A percentile compares a stretch with the other conserved stretches of the same genome.
Conservation (phyloP, 108 stramenopile species). For the Pseudonitzschia delicatissima region DNA sequence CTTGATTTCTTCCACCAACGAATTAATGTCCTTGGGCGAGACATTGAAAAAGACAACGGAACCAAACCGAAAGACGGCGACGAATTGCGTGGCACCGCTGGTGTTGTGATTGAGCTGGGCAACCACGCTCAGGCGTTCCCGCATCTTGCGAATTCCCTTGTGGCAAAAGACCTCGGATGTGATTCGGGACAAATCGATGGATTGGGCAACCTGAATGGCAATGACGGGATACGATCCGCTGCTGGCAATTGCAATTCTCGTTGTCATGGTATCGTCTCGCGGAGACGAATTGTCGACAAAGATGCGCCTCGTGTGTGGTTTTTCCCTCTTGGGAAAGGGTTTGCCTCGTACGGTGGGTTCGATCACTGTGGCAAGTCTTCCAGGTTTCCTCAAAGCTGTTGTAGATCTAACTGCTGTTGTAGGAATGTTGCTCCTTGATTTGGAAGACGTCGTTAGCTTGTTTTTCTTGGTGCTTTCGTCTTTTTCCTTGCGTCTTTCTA, state of each 20-base stretch:
- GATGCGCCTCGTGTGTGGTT: not conserved
- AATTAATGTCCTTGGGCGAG: constrained; percentile 52
- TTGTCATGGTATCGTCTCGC: not conserved
- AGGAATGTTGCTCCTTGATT: too few species aligned
- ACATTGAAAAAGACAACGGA: constrained; percentile 90
- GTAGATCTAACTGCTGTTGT: too few species aligned
- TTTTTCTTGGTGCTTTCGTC: too few species aligned
- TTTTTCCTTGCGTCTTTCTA: too few species aligned
- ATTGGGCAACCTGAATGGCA: constrained; percentile 59
- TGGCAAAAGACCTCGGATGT: constrained; percentile 64
- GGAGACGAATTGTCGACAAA: not conserved
- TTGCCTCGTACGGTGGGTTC: constrained; percentile 23
- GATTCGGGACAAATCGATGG: constrained; percentile 67
- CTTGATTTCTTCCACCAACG: constrained; percentile 66
- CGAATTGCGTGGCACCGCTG: constrained; percentile 33
- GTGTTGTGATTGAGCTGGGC: constrained; percentile 24
- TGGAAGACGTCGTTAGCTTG: too few species aligned
- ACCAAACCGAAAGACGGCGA: constrained; percentile 89
- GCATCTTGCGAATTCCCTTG: constrained; percentile 41
- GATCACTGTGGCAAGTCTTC: constrained; percentile 7
- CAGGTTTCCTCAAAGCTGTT: not conserved
- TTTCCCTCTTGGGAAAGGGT: constrained; percentile 18
- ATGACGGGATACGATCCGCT: constrained; percentile 34
- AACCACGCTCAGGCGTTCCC: constrained; percentile 28
- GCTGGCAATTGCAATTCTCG: not conserved